phyloP scores from a whole-genome alignment of 2,329 filamentous ascomycete species.

The Pestalotiopsis sp. region DNA sequence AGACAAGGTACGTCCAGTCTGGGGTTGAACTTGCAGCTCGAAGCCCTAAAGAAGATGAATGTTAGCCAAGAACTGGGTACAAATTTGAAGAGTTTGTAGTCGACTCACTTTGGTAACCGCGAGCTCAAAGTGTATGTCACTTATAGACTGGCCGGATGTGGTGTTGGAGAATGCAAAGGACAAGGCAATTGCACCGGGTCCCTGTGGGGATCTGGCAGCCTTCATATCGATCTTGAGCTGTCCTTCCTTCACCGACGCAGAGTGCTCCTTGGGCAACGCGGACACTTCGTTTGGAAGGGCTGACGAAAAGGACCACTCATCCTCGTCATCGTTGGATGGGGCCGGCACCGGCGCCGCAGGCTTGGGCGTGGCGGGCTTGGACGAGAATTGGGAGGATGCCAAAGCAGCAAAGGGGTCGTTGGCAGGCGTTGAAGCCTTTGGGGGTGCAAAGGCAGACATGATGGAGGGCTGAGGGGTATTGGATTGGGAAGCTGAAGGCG shows the following conservation, averaged over 20 bases:
- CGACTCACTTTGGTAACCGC: constrained; percentile 84
- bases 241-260: constrained; percentile 69
- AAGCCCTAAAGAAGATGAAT: constrained; percentile 60
- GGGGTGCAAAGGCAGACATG: constrained; percentile 45
- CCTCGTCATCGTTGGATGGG: constrained; percentile 62
- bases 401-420: constrained; percentile 58
- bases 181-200: constrained; percentile 65
- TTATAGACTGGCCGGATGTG: constrained; percentile 64
- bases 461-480: constrained; percentile 53
- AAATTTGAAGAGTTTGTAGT: neutral
- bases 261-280: constrained; percentile 61
- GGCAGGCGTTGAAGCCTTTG: constrained; percentile 33
- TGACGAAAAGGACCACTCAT: constrained; percentile 94
- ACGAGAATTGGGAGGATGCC: constrained; percentile 39
- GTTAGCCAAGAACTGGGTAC: neutral
- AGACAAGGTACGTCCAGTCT: constrained; percentile 75
- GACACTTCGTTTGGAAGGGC: constrained; percentile 67
- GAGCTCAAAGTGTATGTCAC: constrained; percentile 85
- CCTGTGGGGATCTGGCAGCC: constrained; percentile 60
- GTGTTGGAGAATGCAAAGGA: constrained; percentile 84
- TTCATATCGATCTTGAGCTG: constrained; percentile 74
- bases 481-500: constrained; percentile 50
- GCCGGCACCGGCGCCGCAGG: constrained; percentile 30
- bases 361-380: constrained; percentile 38
- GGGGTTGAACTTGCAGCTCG: constrained; percentile 79